Evolutionary conservation across 164 flowering plant genomes (phyloP).

Genomic region (Liriodendron chinense): DNA sequence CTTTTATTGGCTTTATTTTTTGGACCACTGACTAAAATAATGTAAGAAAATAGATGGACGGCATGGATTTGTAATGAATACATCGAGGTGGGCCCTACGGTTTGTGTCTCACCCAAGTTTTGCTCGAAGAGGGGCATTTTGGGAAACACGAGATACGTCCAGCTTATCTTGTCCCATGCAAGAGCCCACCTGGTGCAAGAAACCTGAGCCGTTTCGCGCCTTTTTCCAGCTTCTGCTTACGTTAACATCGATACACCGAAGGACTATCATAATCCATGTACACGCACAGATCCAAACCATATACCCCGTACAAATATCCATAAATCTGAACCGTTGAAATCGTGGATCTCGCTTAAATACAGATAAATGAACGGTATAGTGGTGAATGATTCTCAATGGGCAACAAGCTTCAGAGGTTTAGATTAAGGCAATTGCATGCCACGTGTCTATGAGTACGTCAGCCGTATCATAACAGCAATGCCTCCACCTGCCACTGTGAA

Average conservation of each 20-base stretch:
- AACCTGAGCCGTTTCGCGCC: neutral
- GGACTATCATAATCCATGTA: neutral
- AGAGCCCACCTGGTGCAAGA: neutral
- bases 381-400: neutral
- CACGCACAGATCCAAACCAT: neutral
- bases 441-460: neutral
- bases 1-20: too few relatives aligned
- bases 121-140: too few relatives aligned
- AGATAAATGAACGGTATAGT: neutral
- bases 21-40: too few relatives aligned
- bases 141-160: neutral
- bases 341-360: neutral
- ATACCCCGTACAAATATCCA: neutral
- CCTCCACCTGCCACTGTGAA: neutral
- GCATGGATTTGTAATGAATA: too few relatives aligned
- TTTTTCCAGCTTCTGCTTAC: neutral
- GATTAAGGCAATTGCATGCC: neutral
- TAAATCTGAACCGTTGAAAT: neutral
- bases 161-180: neutral
- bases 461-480: neutral
- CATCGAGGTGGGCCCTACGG: too few relatives aligned
- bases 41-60: too few relatives aligned
- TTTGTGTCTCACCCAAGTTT: too few relatives aligned
- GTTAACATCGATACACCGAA: neutral
- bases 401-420: too few relatives aligned